Evolutionary conservation across 371 early-diverging fungal genomes (phyloP), one percentile per base, ranked within the genome.

Genomic region (Batkoa obscura): DNA sequence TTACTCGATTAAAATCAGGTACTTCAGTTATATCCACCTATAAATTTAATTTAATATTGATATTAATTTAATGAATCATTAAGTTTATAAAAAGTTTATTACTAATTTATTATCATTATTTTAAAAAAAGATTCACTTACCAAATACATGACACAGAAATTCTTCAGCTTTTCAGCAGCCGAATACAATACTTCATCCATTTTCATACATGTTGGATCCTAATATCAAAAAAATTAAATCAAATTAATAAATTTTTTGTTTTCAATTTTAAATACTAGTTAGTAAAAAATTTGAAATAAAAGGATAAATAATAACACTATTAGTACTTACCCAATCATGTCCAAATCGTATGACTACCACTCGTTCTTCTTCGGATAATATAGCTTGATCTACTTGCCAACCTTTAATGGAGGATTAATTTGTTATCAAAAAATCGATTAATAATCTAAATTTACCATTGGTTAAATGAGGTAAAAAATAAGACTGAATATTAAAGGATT

Each of bases 361-460:
- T 23, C 95, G 79, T 50, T 94, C 93, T 62, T 97, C 96, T 66
- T 97, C 98, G 13, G 85, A 84, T 36, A 97, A 72, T 55, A 97
- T 97, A n/a, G 96, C 94, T 70, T 94, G 94, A 70, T 97, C 98
- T 17, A 94, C 96, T 68, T 97, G 96, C 96, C 96, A 96, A n/a
- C n/a, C n/a, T n/a, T n/a, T 15, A 10, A 38, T 23, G 4, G 9
- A 50, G 4, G 34, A 41, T 56, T 30, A 3, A 15, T 33, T 17
- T 56, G 46, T 58, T 41, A 34, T 15, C 37, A 36, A 32, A 37
- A 23, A 49, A 23, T 15, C 33, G 13, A n/a, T 36, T 5, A 9
- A 42, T 52, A 2, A 30, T 57, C 8, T 42, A 52, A 31, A 50
- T 56, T 57, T 66, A 67, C 76, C 77, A 54, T 83, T 83, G 3